phyloP scores from a whole-genome alignment of 495 filamentous ascomycete species.

The Trichoderma gamsii region DNA sequence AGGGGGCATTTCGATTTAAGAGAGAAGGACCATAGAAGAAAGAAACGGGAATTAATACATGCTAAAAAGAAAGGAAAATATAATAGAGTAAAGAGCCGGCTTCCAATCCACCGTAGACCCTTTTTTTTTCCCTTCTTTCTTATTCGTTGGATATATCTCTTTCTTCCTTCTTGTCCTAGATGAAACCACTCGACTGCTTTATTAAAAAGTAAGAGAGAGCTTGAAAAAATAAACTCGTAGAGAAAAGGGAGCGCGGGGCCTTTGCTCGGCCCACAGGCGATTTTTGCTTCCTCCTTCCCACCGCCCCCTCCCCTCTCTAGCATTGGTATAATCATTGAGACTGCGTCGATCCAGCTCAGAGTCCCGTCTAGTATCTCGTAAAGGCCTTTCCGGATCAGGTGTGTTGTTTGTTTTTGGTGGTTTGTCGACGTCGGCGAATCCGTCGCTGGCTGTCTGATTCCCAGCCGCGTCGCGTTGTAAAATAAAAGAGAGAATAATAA shows the following conservation, averaged over 20 bases:
- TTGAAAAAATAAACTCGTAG: constrained; percentile 2
- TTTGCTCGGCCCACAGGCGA: background rate
- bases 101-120: background rate
- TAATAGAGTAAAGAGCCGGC: background rate
- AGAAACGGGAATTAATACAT: constrained; percentile 10
- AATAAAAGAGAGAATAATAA: constrained; percentile 4
- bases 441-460: constrained; percentile 8
- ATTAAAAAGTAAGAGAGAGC: constrained; percentile 12
- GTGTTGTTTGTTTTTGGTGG: constrained; percentile 6
- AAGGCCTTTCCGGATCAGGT: constrained; percentile 6
- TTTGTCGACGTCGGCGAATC: background rate
- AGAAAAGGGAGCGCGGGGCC: background rate
- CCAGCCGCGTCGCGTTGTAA: constrained; percentile 10
- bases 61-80: background rate
- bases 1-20: background rate
- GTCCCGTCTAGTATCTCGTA: constrained; percentile 12
- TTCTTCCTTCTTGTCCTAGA: background rate
- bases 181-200: constrained; percentile 11
- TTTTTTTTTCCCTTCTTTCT: background rate
- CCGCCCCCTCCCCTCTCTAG: background rate
- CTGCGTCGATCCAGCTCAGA: constrained; percentile 14
- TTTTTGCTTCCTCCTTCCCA: background rate
- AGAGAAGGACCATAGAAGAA: background rate
- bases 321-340: constrained; percentile 12
- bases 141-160: constrained; percentile 1